Evolutionary conservation across 169 alveolate genomes (phyloP), one percentile per base, ranked within the genome.

Genomic region (Besnoitia besnoiti): DNA sequence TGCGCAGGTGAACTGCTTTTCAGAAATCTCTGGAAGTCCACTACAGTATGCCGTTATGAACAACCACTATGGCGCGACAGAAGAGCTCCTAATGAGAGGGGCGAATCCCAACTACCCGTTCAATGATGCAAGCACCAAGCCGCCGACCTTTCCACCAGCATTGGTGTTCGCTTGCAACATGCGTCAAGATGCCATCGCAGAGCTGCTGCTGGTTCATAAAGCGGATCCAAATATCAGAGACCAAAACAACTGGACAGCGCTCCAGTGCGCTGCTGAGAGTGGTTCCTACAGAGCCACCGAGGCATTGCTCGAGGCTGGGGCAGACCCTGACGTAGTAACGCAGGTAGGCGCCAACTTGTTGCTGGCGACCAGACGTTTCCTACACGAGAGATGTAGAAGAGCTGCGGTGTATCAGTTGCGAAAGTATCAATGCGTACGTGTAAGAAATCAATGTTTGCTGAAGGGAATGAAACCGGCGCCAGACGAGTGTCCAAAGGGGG

Each of bases 251-350:
- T 67, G 80, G 80, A 67, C 80, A 12, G 80, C 80, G n/a, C 80
- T 67, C 46, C 80, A 67, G 40, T 67, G 80, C 24, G 80, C 80
- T 33, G 80, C 80, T 12, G 80, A 67, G 46, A 35, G 27, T 33
- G 80, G 80, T 7, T 0, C 80, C 19, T 67, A 67, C 80, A 7
- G 80, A 5, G 80, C 80, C 5, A 19, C 44, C 24, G 27, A 0
- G 80, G 80, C 80, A 19, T 67, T 67, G 80, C 80, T 67, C 80
- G 44, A 67, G 80, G 80, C 80, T 24, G 80, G 80, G 80, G 80
- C 80, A 33, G 46, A 67, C 80, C 80, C 80, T 67, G 80, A 67
- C 27, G 80, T 67, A 44, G 21, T 33, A 30, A 67, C 80, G 47
- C 47, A 67, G 80, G 80, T 67, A 30, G 33, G 80, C 46, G 44